Percentiles rank a stretch among this genome's conserved stretches.
Conservation (phyloP, 164 flowering plant species). For the Houttuynia cordata region DNA sequence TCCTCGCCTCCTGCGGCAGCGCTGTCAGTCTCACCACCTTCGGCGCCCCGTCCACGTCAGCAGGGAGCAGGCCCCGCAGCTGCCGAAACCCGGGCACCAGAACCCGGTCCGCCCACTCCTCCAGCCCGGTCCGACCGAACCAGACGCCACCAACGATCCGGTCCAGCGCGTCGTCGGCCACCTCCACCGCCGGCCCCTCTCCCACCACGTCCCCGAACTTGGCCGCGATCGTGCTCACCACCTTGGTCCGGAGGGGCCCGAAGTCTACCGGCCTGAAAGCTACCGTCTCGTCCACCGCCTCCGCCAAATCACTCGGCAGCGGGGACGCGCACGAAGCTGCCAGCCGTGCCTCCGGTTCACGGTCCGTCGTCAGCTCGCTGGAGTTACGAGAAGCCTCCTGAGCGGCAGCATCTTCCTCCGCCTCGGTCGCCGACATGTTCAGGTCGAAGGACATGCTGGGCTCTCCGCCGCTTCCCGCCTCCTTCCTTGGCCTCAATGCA, state of each 20-base stretch:
- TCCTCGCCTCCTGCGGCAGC: background rate
- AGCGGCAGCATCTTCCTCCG: constrained; percentile 22
- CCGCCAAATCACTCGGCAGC: constrained; percentile 28
- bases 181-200: constrained; percentile 23
- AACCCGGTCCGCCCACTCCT: constrained; percentile 59
- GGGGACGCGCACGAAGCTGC: constrained; percentile 3
- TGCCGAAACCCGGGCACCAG: constrained; percentile 57
- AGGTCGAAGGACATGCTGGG: constrained; percentile 45
- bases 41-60: background rate
- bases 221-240: constrained; percentile 29
- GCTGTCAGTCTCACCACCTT: background rate
- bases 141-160: constrained; percentile 61
- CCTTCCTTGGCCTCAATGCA: constrained; percentile 37
- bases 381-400: constrained; percentile 62
- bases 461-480: constrained; percentile 17
- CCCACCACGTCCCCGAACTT: constrained; percentile 31
- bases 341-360: constrained; percentile 51
- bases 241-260: constrained; percentile 21
- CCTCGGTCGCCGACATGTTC: constrained; percentile 52
- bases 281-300: constrained; percentile 45
- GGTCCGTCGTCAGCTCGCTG: constrained; percentile 71
- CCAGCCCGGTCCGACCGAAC: constrained; percentile 47
- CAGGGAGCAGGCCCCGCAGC: background rate
- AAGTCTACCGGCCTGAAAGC: constrained; percentile 65
- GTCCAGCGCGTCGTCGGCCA: constrained; percentile 48